Evolutionary conservation across 1,284 basidiomycete genomes (phyloP).

Genomic region (Sporisorium exsertum): DNA sequence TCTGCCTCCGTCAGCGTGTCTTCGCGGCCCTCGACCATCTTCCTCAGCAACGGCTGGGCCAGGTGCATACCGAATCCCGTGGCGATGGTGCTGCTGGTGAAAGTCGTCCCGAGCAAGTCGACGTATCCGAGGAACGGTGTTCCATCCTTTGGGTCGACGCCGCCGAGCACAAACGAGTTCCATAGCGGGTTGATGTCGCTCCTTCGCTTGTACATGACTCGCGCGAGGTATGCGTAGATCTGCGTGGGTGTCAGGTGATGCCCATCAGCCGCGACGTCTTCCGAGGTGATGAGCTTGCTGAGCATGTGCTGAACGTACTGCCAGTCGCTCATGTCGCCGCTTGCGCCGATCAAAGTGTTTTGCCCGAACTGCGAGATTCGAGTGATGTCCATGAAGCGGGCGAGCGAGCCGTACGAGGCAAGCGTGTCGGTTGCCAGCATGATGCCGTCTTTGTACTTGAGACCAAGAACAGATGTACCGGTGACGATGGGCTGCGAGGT

Average conservation of each 20-base stretch:
- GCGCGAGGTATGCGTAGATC: slow-evolving; percentile 91
- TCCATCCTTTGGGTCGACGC: slow-evolving; percentile 54
- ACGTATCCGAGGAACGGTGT: slow-evolving; percentile 80
- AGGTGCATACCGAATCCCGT: slow-evolving; percentile 97
- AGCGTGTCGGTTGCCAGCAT: slow-evolving; percentile 99
- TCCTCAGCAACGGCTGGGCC: slow-evolving; percentile 90
- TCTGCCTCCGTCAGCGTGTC: slow-evolving; percentile 81
- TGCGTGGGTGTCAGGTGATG: slow-evolving; percentile 87
- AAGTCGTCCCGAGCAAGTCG: slow-evolving; percentile 96
- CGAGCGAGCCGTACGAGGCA: slow-evolving; percentile 96
- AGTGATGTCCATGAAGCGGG: slow-evolving; percentile 93
- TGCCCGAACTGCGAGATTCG: slow-evolving; percentile 86
- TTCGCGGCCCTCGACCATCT: slow-evolving; percentile 86
- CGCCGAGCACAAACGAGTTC: slow-evolving; percentile 93
- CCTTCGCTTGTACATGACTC: slow-evolving; percentile 89
- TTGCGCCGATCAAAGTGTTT: slow-evolving; percentile 85
- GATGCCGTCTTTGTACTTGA: slow-evolving; percentile 94
- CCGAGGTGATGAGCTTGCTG: slow-evolving; percentile 72
- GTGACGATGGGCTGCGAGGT: slow-evolving; percentile 89
- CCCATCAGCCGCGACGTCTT: slow-evolving; percentile 83
- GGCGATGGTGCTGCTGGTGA: slow-evolving; percentile 91
- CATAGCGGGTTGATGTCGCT: slow-evolving; percentile 93
- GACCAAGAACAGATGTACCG: slow-evolving; percentile 91
- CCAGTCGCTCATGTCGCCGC: slow-evolving; percentile 98
- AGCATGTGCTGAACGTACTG: slow-evolving; percentile 85